Evolutionary conservation across 1,284 basidiomycete species (phyloP).

Genomic region (Chondrostereum purpureum): DNA sequence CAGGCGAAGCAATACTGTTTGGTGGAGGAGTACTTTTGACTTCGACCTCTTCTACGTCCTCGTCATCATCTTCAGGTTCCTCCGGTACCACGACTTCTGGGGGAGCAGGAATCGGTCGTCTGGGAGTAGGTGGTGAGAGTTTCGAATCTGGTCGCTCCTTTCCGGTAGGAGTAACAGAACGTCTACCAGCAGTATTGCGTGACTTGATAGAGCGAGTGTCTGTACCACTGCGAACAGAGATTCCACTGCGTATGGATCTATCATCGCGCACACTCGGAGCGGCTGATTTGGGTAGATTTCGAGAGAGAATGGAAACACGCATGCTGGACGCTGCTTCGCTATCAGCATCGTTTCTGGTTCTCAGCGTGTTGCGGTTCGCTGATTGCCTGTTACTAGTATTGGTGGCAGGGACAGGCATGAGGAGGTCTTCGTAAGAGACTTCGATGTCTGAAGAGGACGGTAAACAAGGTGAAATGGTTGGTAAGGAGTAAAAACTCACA

Average conservation of each 20-base stretch:
- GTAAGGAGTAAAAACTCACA: constrained; percentile 35
- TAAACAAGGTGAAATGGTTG: background rate
- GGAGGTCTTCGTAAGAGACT: constrained; percentile 67
- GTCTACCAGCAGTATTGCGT: background rate
- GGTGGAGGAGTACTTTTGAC: constrained; percentile 1
- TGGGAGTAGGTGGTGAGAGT: constrained; percentile 7
- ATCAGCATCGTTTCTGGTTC: constrained; percentile 23
- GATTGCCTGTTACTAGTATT: constrained; percentile 6
- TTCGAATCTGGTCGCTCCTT: constrained; percentile 15
- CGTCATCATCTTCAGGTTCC: background rate
- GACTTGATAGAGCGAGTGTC: background rate
- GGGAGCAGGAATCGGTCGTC: constrained; percentile 4
- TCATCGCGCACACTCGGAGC: constrained; percentile 1
- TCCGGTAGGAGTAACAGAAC: background rate
- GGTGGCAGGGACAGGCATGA: constrained; percentile 27
- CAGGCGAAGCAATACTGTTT: background rate
- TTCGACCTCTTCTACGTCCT: background rate
- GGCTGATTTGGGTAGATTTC: constrained; percentile 24
- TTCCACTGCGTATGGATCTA: background rate
- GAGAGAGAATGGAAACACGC: constrained; percentile 51
- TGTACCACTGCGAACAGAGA: background rate
- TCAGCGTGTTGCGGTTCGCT: constrained; percentile 17
- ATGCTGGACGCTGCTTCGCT: constrained; percentile 31
- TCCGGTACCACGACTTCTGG: background rate
- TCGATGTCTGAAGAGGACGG: constrained; percentile 67